Evolutionary conservation across 2,329 filamentous ascomycete genomes (phyloP).

Genomic region (Pseudocercospora eumusae): DNA sequence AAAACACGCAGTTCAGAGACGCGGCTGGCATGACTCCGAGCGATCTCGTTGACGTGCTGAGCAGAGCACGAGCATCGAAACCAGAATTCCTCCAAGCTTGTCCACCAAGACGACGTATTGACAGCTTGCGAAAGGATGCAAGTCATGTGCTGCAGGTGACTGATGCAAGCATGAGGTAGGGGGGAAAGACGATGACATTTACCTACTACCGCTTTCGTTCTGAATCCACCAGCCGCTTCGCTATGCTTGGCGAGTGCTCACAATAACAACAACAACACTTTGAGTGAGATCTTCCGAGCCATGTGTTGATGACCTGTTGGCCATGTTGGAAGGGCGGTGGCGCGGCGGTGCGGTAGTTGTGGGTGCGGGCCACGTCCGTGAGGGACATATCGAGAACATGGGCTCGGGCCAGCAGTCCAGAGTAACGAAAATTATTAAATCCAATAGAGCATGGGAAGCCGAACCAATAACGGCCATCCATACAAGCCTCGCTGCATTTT

Average conservation of each 20-base stretch:
- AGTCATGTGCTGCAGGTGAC: background rate
- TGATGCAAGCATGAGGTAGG: background rate
- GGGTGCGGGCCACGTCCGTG: no score
- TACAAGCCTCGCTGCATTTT: background rate
- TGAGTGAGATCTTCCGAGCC: background rate
- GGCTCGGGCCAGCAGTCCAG: no score
- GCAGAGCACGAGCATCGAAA: background rate
- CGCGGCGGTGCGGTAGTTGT: no score
- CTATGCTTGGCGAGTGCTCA: background rate
- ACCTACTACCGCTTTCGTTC: no score
- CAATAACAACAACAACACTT: no score
- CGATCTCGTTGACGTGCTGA: background rate
- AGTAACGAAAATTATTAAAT: no score
- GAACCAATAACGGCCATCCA: background rate
- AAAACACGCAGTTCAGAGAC: constrained; percentile 7
- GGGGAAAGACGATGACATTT: background rate
- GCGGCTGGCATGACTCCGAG: constrained; percentile 2
- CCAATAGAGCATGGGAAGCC: no score
- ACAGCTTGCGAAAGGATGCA: background rate
- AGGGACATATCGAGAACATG: no score
- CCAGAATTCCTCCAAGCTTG: background rate
- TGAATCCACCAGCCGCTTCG: background rate
- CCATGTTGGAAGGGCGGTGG: background rate
- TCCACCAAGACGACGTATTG: background rate
- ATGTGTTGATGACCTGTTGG: background rate